phyloP scores from a whole-genome alignment of 2,329 filamentous ascomycete genomes.

The Neofusicoccum laricinum region DNA sequence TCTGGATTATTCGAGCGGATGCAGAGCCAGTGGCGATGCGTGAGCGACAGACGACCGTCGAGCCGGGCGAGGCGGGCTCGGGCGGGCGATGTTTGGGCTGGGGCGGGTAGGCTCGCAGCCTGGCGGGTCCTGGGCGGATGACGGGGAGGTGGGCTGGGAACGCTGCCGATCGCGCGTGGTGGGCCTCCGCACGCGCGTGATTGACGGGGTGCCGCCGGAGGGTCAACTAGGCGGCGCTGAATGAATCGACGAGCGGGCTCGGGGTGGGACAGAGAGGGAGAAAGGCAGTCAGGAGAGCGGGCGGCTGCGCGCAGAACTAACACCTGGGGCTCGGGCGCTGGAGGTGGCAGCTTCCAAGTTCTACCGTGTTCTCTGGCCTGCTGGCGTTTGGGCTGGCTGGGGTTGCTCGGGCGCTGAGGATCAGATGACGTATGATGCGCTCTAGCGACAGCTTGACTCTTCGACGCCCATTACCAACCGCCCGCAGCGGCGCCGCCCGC shows the following conservation, averaged over 20 bases:
- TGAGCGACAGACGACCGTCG: not conserved
- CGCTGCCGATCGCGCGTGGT: slow-evolving; percentile 11
- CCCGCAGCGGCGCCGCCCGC: not conserved
- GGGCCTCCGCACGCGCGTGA: slow-evolving; percentile 12
- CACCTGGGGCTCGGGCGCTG: not conserved
- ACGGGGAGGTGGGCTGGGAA: not conserved
- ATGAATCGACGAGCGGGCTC: not conserved
- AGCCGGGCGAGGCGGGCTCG: not conserved
- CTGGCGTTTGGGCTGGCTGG: not conserved
- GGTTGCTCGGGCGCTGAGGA: slow-evolving; percentile 4
- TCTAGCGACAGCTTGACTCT: not conserved
- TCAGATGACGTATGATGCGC: slow-evolving; percentile 9
- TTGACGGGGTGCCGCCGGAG: slow-evolving; percentile 6
- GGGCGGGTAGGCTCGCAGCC: not conserved
- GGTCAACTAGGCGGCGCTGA: not conserved
- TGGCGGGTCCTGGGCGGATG: not conserved
- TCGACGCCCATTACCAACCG: not conserved
- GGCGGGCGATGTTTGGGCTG: not conserved
- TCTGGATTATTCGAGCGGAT: not conserved
- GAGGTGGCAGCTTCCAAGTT: slow-evolving; percentile 16
- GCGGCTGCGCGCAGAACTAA: not conserved
- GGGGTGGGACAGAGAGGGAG: not conserved
- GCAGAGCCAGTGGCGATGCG: slow-evolving; percentile 3
- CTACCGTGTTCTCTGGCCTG: slow-evolving; percentile 11
- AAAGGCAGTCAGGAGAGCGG: slow-evolving; percentile 2